These are phyloP conservation scores for Rhizophagus clarus DNA, from an alignment of 192 early-diverging fungal genomes.

Conservation along the genomic window DNA sequence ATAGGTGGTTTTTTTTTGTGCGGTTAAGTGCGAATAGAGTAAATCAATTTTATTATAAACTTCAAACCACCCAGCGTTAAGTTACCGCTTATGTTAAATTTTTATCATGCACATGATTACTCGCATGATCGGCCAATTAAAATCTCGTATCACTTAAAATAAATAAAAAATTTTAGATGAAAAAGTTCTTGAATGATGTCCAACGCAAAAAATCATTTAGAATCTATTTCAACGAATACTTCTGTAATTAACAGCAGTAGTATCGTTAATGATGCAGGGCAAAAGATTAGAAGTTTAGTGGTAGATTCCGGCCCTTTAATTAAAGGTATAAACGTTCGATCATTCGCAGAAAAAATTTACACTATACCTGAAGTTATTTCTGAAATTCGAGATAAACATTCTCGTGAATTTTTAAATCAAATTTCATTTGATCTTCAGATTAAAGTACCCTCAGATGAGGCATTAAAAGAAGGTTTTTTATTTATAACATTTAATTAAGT, in stretches of 20 bases:
- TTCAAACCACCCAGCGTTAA: too few relatives aligned
- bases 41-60: too few relatives aligned
- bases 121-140: too few relatives aligned
- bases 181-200: not conserved
- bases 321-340: slow-evolving; percentile 59
- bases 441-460: slow-evolving; percentile 62
- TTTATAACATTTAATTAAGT: too few relatives aligned
- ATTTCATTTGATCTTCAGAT: slow-evolving; percentile 68
- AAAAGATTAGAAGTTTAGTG: slow-evolving; percentile 44
- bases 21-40: too few relatives aligned
- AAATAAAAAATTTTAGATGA: not conserved
- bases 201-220: not conserved
- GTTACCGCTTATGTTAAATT: too few relatives aligned
- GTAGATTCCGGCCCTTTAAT: slow-evolving; percentile 78
- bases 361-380: slow-evolving; percentile 86
- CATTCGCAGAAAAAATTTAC: slow-evolving; percentile 72
- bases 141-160: too few relatives aligned
- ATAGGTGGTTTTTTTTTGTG: too few relatives aligned
- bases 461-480: slow-evolving; percentile 59
- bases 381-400: slow-evolving; percentile 79
- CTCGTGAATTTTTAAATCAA: slow-evolving; percentile 60
- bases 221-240: not conserved
- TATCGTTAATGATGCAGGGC: not conserved
- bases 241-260: not conserved
- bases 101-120: too few relatives aligned